Conservation (phyloP, 2,329 filamentous ascomycete species). For the Fusarium decemcellulare region DNA sequence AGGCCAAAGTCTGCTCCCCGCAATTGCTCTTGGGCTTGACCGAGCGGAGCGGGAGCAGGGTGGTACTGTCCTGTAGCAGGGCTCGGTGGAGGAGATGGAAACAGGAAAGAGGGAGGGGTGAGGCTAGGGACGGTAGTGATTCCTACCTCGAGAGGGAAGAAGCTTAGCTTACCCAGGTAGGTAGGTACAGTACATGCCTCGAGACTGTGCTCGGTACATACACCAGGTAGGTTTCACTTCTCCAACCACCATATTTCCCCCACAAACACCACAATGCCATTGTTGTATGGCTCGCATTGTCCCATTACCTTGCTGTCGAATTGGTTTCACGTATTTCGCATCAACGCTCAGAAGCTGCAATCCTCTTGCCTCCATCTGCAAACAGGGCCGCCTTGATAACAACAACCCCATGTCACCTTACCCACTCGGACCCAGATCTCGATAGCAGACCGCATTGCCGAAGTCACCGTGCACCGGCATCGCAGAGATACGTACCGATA, state of each 20-base stretch:
- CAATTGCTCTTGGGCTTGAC: slow-evolving; percentile 27
- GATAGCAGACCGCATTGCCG: slow-evolving; percentile 29
- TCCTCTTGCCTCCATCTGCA: background rate
- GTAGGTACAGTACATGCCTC: too few relatives aligned
- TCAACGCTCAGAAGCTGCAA: too few relatives aligned
- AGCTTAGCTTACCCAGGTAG: slow-evolving; percentile 14
- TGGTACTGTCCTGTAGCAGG: background rate
- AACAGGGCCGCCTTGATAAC: background rate
- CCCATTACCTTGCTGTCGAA: background rate
- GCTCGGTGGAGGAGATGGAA: slow-evolving; percentile 14
- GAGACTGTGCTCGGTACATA: too few relatives aligned
- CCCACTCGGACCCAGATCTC: slow-evolving; percentile 25
- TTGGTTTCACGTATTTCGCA: background rate
- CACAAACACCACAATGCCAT: background rate
- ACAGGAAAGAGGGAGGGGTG: slow-evolving; percentile 40
- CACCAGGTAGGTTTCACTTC: background rate
- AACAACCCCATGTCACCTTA: slow-evolving; percentile 16
- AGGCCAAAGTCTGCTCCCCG: slow-evolving; percentile 36
- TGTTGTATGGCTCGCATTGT: background rate
- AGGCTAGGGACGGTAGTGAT: slow-evolving; percentile 24
- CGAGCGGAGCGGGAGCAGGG: slow-evolving; percentile 23
- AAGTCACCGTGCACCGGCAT: slow-evolving; percentile 8
- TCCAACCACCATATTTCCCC: background rate
- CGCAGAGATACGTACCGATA: slow-evolving; percentile 18
- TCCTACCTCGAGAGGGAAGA: slow-evolving; percentile 35